Conservation (phyloP, 371 early-diverging fungal species). For the Blakeslea trispora region DNA sequence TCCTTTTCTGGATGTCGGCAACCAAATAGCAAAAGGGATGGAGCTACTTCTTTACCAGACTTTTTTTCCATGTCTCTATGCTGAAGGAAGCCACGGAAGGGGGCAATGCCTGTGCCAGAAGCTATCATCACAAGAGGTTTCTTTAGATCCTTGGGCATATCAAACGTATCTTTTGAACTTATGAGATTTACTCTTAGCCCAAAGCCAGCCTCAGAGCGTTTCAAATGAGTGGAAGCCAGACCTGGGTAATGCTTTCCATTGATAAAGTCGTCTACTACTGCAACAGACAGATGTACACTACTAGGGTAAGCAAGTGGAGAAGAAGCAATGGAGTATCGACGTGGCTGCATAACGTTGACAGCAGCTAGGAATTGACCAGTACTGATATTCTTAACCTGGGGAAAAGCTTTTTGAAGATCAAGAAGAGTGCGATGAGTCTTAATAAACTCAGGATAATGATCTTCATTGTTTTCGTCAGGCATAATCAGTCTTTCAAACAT, state of each 20-base stretch:
- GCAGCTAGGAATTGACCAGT: slow-evolving; percentile 48
- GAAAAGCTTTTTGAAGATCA: slow-evolving; percentile 44
- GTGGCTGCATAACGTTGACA: slow-evolving; percentile 47
- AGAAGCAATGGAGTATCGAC: slow-evolving; percentile 58
- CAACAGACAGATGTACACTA: slow-evolving; percentile 33
- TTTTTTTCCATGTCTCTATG: slow-evolving; percentile 26
- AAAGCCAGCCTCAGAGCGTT: background rate
- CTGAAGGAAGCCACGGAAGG: slow-evolving; percentile 81
- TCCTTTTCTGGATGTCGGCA: slow-evolving; percentile 73
- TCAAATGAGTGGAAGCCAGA: slow-evolving; percentile 39
- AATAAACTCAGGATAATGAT: slow-evolving; percentile 42
- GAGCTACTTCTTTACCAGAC: slow-evolving; percentile 23
- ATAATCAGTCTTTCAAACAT: slow-evolving; percentile 27
- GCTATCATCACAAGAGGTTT: slow-evolving; percentile 58
- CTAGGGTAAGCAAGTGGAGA: slow-evolving; percentile 34
- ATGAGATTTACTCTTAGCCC: slow-evolving; percentile 32
- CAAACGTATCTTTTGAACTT: slow-evolving; percentile 39
- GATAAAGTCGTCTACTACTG: slow-evolving; percentile 42
- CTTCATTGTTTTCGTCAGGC: slow-evolving; percentile 33
- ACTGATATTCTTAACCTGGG: slow-evolving; percentile 44
- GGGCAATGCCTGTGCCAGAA: slow-evolving; percentile 86
- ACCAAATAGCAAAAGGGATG: slow-evolving; percentile 72
- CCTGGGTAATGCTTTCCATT: slow-evolving; percentile 41
- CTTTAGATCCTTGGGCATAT: slow-evolving; percentile 32
- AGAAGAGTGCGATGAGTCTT: slow-evolving; percentile 44